phyloP scores from a whole-genome alignment of 2,329 filamentous ascomycete genomes.

The Grosmannia huntii region DNA sequence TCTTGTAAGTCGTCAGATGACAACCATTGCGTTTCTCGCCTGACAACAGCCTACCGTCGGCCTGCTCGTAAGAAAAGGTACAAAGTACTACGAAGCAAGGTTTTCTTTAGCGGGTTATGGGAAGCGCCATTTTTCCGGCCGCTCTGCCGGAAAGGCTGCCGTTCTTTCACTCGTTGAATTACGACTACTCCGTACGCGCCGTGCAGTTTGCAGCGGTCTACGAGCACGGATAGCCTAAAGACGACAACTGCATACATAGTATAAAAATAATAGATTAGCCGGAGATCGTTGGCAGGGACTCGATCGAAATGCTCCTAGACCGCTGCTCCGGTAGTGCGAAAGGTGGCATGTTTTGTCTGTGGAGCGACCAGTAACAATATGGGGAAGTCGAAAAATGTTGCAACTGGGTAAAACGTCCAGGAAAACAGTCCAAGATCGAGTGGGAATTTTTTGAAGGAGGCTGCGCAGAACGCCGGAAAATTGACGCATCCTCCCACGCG shows the following conservation, averaged over 20 bases:
- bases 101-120: not conserved
- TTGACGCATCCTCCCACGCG: not conserved
- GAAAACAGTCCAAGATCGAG: not conserved
- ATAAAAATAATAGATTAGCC: not conserved
- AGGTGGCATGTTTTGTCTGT: not conserved
- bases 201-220: not conserved
- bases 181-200: too few relatives aligned
- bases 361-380: not conserved
- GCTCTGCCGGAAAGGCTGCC: not conserved
- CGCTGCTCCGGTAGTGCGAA: not conserved
- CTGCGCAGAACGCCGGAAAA: not conserved
- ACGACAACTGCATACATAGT: too few relatives aligned
- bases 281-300: not conserved
- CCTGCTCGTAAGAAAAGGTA: not conserved
- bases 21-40: too few relatives aligned
- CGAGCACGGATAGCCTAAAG: too few relatives aligned
- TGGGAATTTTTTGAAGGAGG: too few relatives aligned
- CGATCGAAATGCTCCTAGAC: not conserved
- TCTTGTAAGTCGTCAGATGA: not conserved
- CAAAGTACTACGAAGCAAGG: too few relatives aligned
- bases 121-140: not conserved
- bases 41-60: too few relatives aligned
- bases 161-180: not conserved
- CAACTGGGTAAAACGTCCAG: not conserved
- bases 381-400: not conserved